phyloP scores from a whole-genome alignment of 2,329 filamentous ascomycete genomes.

The Zasmidium citrigriseum region DNA sequence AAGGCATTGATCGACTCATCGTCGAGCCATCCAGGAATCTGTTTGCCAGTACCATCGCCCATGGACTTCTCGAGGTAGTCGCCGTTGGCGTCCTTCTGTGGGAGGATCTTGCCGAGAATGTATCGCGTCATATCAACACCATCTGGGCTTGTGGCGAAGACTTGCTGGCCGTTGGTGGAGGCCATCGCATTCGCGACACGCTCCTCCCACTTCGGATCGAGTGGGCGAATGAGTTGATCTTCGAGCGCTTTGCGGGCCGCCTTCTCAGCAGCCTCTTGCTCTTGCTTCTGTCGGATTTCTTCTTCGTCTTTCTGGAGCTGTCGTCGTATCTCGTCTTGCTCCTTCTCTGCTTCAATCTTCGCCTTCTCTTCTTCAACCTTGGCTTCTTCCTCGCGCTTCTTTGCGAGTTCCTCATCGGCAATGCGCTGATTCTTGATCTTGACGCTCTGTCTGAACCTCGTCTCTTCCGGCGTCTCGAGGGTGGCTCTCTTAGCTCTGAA shows the following conservation, averaged over 20 bases:
- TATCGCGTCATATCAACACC: conserved; percentile 50
- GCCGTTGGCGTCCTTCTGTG: conserved; percentile 29
- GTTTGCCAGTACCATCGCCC: conserved; percentile 28
- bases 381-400: conserved; percentile 4
- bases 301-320: conserved; percentile 5
- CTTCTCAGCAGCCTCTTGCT: conserved; percentile 13
- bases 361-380: conserved; percentile 6
- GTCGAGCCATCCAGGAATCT: conserved; percentile 64
- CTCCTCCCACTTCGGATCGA: conserved; percentile 43
- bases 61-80: neutral
- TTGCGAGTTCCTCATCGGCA: neutral
- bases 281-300: neutral
- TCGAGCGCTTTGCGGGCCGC: conserved; percentile 5
- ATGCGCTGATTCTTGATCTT: conserved; percentile 9
- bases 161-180: conserved; percentile 14
- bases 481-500: conserved; percentile 1
- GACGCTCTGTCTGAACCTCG: conserved; percentile 3
- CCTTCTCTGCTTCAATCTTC: conserved; percentile 11
- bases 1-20: conserved; percentile 73
- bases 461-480: conserved; percentile 14
- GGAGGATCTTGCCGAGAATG: conserved; percentile 65
- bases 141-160: conserved; percentile 37
- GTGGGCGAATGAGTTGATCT: conserved; percentile 25
- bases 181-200: conserved; percentile 39
- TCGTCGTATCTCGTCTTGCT: neutral